Base-by-base conservation (phyloP, 352 stramenopile genomes). In the Hyaloperonospora arabidopsidis region DNA sequence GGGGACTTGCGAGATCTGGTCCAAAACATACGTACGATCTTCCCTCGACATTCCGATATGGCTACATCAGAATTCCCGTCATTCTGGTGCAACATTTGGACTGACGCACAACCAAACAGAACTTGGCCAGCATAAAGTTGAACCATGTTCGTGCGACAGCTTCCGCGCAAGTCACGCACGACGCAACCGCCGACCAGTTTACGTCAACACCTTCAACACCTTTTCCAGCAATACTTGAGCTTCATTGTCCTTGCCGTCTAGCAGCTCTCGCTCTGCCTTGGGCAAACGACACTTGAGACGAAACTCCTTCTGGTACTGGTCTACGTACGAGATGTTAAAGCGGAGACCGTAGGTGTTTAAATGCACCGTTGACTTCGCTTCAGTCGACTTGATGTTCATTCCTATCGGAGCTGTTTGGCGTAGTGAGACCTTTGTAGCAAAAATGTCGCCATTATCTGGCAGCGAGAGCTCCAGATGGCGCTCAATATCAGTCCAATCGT, bases 221-320 rank as follows among this genome's bases (percentile, higher is more conserved):
- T 68, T 76, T 15, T 65, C 41, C 15, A 76, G 4, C 39, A 72
- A 18, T 15, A 66, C 41, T 19, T 64, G 57, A 35, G 50, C 49
- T 21, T 68, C 61, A 28, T 68, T 72, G 29, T 59, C 61, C 36
- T 66, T 48, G 5, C 7, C 14, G 2, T 35, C n/a, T 22, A 70
- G 40, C 17, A 56, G 62, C 12, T 52, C 41, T 32, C 63, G 70
- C 36, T 62, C 57, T 12, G 21, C 17, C 12, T 17, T 49, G 1
- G 40, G 12, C 35, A 76, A 60, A 5, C 51, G 49, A 23, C 61
- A 74, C 21, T 74, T 59, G 14, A 76, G 55, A 53, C 68, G 61
- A 43, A 76, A 69, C 12, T 74, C 54, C n/a, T 59, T 57, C 12
- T 61, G 54, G 21, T 19, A 34, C 36, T 66, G 8, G 39, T 77